Base-by-base conservation (phyloP, 768 basidiomycete species). In the Gymnopilus junonius region DNA sequence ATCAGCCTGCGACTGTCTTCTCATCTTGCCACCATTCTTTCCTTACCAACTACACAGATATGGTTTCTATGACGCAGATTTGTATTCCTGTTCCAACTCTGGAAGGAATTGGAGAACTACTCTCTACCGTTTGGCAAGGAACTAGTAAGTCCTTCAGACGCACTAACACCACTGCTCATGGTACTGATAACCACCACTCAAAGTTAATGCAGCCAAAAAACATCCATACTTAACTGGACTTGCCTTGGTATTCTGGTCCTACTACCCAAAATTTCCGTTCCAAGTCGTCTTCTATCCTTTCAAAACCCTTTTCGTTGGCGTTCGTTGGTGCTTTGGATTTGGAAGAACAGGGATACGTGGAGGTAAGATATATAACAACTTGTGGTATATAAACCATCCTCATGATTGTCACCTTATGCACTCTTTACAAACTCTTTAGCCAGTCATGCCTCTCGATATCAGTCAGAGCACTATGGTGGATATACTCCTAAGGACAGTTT, bases 401-500 rank as follows among this genome's bases (percentile, higher is more conserved):
- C 35, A 35, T 3, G 15, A 35, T 25, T 10, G n/a, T 27, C 4
- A 46, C n/a, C n/a, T n/a, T n/a, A n/a, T n/a, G n/a, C n/a, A n/a
- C n/a, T 6, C 27, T 23, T 32, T 8, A n/a, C 17, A 1, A 4
- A 32, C 17, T 21, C n/a, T 43, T 14, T 1, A 51, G 57, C 45
- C 31, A 43, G 40, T 11, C 46, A 29, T 23, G 57, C 57, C 8
- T 58, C 57, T 17, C 23, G 42, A 31, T 58, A 58, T 42, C 57
- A 58, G 23, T 58, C 57, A 8, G 25, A 10, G 1, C 29, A 58
- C 34, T 53, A 53, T 34, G 48, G 58, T 27, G 58, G 43, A 15
- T 35, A 59, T 27, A 32, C 48, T 27, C 58, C 58, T 37, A 14
- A 34, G 12, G 59, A 53, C 35, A 60, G 59, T 29, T 8, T n/a